Conservation (phyloP, 257 asterid species). For the Solanum bukasovii region DNA sequence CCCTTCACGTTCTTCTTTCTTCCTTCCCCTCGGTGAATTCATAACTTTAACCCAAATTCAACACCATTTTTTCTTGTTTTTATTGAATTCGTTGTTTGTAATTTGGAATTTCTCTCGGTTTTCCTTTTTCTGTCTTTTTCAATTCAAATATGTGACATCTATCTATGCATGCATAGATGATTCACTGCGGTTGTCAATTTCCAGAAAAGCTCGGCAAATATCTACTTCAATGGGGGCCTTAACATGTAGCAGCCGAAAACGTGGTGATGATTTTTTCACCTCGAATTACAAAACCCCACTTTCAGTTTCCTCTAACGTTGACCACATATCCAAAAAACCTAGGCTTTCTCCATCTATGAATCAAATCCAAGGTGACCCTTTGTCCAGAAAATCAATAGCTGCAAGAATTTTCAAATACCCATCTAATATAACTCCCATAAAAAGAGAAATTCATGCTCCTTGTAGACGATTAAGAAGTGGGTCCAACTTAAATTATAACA, state of each 20-base stretch:
- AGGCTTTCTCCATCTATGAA: slow-evolving; percentile 12
- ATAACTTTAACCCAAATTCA: not conserved
- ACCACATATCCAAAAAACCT: slow-evolving; percentile 34
- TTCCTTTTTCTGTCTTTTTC: not conserved
- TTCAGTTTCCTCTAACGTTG: slow-evolving; percentile 2
- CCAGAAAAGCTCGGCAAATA: not conserved
- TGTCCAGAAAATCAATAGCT: slow-evolving; percentile 4
- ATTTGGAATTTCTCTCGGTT: not conserved
- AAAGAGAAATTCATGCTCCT: slow-evolving; percentile 61
- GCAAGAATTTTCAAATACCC: slow-evolving; percentile 35
- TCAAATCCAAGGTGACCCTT: slow-evolving; percentile 4
- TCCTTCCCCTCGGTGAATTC: not conserved
- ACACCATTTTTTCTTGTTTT: not conserved
- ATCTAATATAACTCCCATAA: slow-evolving; percentile 5
- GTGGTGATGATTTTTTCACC: slow-evolving; percentile 23
- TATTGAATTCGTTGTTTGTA: not conserved
- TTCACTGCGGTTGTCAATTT: not conserved
- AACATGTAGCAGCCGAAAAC: slow-evolving; percentile 44
- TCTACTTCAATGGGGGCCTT: slow-evolving; percentile 42
- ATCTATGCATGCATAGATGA: not conserved
- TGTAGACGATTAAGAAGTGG: slow-evolving; percentile 21
- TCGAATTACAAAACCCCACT: slow-evolving; percentile 16
- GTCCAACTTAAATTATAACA: not conserved
- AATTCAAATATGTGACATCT: not conserved
- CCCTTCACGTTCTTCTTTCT: not conserved